Conservation (phyloP, 2,329 filamentous ascomycete species). For the Lecanicillium sp. region DNA sequence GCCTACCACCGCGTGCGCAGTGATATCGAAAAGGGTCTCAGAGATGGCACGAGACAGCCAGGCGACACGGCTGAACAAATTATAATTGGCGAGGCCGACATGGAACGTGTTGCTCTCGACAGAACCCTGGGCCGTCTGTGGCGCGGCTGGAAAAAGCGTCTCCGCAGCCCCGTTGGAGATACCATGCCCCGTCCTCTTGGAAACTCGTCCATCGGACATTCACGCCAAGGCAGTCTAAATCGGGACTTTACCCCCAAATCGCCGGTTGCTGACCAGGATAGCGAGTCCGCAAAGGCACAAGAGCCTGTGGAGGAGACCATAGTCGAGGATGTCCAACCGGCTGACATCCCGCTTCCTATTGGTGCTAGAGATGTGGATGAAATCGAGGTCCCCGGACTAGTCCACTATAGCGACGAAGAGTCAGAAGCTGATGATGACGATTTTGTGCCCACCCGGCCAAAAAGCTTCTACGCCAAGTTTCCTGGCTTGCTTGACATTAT, state of each 20-base stretch:
- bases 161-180: slow-evolving; percentile 51
- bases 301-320: slow-evolving; percentile 18
- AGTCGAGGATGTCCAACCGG: slow-evolving; percentile 28
- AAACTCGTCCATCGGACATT: slow-evolving; percentile 34
- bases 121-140: slow-evolving; percentile 82
- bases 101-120: slow-evolving; percentile 89
- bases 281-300: slow-evolving; percentile 14
- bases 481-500: neutral
- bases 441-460: slow-evolving; percentile 33
- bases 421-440: slow-evolving; percentile 37
- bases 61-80: slow-evolving; percentile 57
- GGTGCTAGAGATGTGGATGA: slow-evolving; percentile 65
- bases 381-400: slow-evolving; percentile 71
- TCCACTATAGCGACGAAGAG: slow-evolving; percentile 57
- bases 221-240: slow-evolving; percentile 29
- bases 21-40: slow-evolving; percentile 54
- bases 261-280: slow-evolving; percentile 7
- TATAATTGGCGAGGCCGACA: slow-evolving; percentile 83
- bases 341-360: slow-evolving; percentile 60
- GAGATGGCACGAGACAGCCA: slow-evolving; percentile 41
- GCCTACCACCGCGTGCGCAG: slow-evolving; percentile 62
- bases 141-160: slow-evolving; percentile 90
- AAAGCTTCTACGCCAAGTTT: slow-evolving; percentile 33
- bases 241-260: slow-evolving; percentile 31
- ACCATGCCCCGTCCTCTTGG: slow-evolving; percentile 45